Percentiles rank a stretch among this genome's conserved stretches.
These are phyloP conservation scores for Corrigiola litoralis DNA, from an alignment of 179 eudicot genomes.

Conservation along the genomic window DNA sequence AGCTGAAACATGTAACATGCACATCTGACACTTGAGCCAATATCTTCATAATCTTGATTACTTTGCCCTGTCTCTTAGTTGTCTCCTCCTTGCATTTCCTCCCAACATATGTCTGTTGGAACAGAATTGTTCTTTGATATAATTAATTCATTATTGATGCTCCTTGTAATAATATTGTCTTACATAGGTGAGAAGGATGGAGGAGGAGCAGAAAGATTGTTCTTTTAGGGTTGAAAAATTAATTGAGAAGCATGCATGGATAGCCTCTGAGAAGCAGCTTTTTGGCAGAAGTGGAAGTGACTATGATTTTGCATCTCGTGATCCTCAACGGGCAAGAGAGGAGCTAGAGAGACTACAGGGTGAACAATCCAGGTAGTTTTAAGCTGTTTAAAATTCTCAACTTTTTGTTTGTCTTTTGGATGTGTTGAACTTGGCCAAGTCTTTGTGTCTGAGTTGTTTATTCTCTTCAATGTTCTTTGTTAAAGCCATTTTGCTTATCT, in stretches of 20 bases:
- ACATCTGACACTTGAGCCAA: neutral
- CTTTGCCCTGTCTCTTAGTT: too few species aligned
- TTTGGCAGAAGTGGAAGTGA: constrained; percentile 91
- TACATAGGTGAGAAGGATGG: constrained; percentile 91
- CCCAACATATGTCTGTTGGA: too few species aligned
- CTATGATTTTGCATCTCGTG: constrained; percentile 80
- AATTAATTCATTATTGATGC: neutral
- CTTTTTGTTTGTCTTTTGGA: neutral
- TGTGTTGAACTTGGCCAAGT: neutral
- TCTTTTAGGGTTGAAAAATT: constrained; percentile 74
- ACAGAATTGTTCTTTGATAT: neutral
- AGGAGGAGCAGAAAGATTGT: constrained; percentile 80
- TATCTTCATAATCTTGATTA: neutral
- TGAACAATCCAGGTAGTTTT: constrained; percentile 70
- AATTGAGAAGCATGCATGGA: constrained; percentile 90
- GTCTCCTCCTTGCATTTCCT: neutral
- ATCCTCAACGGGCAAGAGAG: constrained; percentile 64
- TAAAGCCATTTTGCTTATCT: neutral
- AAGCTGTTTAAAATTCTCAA: neutral
- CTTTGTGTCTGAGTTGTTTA: neutral
- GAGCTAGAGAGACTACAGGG: constrained; percentile 74
- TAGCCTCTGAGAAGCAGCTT: constrained; percentile 87
- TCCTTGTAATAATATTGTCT: neutral
- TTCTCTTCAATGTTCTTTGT: neutral
- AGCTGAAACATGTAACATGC: too few species aligned